Evolutionary conservation across 768 basidiomycete genomes (phyloP), one percentile per base, ranked within the genome.

Genomic region (Termitomyces sp.): DNA sequence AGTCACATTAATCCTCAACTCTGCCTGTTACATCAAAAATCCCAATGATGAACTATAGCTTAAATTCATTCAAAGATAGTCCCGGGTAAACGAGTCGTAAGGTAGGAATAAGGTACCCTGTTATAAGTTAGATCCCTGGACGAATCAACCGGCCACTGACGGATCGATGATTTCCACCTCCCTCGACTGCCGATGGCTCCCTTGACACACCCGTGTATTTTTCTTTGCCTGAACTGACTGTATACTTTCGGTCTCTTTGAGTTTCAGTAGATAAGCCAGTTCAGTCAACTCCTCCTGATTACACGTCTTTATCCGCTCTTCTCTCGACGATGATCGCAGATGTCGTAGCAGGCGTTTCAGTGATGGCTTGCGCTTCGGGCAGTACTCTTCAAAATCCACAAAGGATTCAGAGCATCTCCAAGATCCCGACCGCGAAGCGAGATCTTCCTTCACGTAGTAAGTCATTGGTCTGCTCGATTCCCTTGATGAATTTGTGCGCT

Each of bases 111-210:
- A 42, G n/a, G 15, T 7, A 12, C 24, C 16, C 47, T 30, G 46
- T 20, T 37, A 18, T 52, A 24, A 20, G 7, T 11, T 8, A 11
- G 30, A 20, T 39, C 18, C 44, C 51, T 52, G 22, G 6, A 39
- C 37, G 51, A 51, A 36, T 51, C 24, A n/a, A 20, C 55, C 18
- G 51, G 52, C 22, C 60, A 57, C 39, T 34, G 54, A 60, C 34
- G 63, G 61, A 57, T 66, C 59, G 47, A 66, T 41, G 9, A 63
- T 60, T 20, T 62, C 63, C 12, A 54, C 59, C 45, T 59, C 59
- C n/a, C 55, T 55, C 50, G 58, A 59, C 30, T 30, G 48, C 4
- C 60, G 27, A 55, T 54, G 44, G 20, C 37, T 52, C 41, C 58
- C 58, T 22, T 44, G 48, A 45, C 55, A 66, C 22, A 60, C 44